These are phyloP conservation scores for Chromera velia DNA, from an alignment of 73 alveolate species.

Conservation along the genomic window DNA sequence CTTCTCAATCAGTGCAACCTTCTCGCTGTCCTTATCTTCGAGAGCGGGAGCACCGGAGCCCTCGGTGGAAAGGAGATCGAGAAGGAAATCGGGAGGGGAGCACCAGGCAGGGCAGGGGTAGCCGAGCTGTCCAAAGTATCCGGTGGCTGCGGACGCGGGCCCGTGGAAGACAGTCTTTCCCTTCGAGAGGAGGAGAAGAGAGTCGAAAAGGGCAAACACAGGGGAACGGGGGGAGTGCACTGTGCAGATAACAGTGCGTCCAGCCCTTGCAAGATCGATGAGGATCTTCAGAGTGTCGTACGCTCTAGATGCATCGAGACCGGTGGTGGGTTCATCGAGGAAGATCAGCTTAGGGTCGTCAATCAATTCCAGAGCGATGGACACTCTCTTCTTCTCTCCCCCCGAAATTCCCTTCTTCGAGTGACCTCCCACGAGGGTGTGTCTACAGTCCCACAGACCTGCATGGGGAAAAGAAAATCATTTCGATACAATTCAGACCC, in stretches of 20 bases:
- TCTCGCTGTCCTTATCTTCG: too few species aligned
- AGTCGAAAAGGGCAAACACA: constrained; percentile 53
- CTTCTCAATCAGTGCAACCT: too few species aligned
- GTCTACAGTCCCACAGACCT: not conserved
- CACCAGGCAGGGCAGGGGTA: not conserved
- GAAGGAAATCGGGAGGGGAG: not conserved
- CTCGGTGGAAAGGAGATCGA: not conserved
- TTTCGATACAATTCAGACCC: too few species aligned
- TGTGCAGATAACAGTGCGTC: constrained; percentile 66
- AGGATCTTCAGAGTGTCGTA: constrained; percentile 29
- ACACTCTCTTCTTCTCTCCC: not conserved
- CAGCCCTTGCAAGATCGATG: constrained; percentile 35
- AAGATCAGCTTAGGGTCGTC: not conserved
- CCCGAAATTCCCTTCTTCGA: not conserved
- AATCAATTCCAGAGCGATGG: not conserved
- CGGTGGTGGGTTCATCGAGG: constrained; percentile 60
- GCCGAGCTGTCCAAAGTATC: not conserved
- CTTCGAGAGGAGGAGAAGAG: constrained; percentile 50
- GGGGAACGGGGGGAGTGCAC: constrained; percentile 68
- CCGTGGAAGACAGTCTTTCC: constrained; percentile 59
- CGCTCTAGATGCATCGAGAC: constrained; percentile 50
- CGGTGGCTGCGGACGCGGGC: constrained; percentile 8
- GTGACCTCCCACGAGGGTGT: not conserved
- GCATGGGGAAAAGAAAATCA: too few species aligned
- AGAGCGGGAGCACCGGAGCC: too few species aligned